Evolutionary conservation across 352 stramenopile genomes (phyloP), one percentile per base, ranked within the genome.

Genomic region (Elongisporangium undulatum): DNA sequence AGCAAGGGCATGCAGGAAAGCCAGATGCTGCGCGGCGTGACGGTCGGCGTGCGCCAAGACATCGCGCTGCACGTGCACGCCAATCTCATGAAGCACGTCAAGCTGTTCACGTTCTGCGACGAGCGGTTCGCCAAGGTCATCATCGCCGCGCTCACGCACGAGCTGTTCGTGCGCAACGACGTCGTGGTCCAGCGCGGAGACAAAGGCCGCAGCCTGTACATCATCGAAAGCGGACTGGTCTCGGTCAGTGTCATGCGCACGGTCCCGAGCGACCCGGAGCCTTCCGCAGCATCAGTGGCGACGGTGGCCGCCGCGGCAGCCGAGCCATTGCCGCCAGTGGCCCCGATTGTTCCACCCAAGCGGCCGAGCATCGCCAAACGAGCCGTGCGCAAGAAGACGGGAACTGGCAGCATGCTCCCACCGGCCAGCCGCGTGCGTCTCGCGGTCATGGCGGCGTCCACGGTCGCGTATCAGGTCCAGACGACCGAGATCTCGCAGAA

Each of bases 211-310:
- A 79, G 61, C 49, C 62, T 84, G 58, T 84, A 79, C 63, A 79
- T 84, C 57, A 84, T 84, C 29, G 72, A 84, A 63, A 74, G 60
- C 4, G 74, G 74, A 3, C 75, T 88, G 19, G 75, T 93, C 15
- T 81, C 82, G 26, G 81, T 90, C 53, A 79, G 76, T 4, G 68
- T 70, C 13, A 71, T 84, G 26, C 69, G 74, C 22, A 69, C 59
- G 49, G 24, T 22, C 2, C 34, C 34, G 17, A 45, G 17, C 10
- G 13, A 45, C 34, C 13, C 34, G 17, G 34, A 8, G 34, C 34
- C 34, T 17, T 15, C 34, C 16, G 13, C 34, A 4, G 34, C 7
- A 12, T 9, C 29, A 41, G 59, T 58, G 23, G 56, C 56, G 12
- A 15, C 45, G 0, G 26, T 29, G 6, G 23, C n/a, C 16, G n/a